Evolutionary conservation across 176 grass and related monocot genomes (phyloP).

Genomic region (Cymbopogon citratus): DNA sequence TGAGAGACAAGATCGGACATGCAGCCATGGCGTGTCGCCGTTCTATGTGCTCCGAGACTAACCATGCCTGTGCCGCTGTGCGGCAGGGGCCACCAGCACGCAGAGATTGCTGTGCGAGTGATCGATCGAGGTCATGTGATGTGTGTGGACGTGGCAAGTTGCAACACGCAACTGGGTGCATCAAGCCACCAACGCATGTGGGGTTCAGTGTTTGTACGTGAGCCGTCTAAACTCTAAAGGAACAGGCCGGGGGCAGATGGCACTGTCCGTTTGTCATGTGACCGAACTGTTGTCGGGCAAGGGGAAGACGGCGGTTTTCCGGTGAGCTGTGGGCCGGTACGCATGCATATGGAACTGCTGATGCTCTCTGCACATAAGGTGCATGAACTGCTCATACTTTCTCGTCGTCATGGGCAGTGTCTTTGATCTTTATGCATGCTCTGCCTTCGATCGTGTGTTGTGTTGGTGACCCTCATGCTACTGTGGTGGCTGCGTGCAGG

Average conservation of each 20-base stretch:
- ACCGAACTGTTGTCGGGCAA: background rate
- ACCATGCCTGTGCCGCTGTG: background rate
- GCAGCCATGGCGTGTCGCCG: background rate
- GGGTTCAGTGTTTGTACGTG: slow-evolving; percentile 20
- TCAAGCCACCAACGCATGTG: slow-evolving; percentile 26
- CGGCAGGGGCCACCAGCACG: background rate
- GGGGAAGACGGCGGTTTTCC: slow-evolving; percentile 11
- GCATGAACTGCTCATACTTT: slow-evolving; percentile 12
- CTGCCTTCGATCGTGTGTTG: background rate
- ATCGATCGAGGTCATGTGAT: slow-evolving; percentile 11
- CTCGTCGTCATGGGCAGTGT: background rate
- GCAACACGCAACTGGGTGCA: background rate
- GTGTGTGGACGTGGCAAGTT: slow-evolving; percentile 10
- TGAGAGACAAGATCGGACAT: slow-evolving; percentile 12
- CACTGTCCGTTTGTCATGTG: slow-evolving; percentile 33
- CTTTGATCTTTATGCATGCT: background rate
- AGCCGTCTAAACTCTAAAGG: background rate
- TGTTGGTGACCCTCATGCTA: background rate
- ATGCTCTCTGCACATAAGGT: background rate
- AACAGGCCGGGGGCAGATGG: slow-evolving; percentile 9
- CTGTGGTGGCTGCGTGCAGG: background rate
- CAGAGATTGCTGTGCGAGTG: background rate
- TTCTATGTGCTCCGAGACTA: background rate
- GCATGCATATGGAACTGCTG: background rate
- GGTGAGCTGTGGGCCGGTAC: slow-evolving; percentile 16